Percentiles rank a stretch among this genome's conserved stretches.
Evolutionary conservation across 2,329 filamentous ascomycete species (phyloP).

Genomic region (Nemania sp.): DNA sequence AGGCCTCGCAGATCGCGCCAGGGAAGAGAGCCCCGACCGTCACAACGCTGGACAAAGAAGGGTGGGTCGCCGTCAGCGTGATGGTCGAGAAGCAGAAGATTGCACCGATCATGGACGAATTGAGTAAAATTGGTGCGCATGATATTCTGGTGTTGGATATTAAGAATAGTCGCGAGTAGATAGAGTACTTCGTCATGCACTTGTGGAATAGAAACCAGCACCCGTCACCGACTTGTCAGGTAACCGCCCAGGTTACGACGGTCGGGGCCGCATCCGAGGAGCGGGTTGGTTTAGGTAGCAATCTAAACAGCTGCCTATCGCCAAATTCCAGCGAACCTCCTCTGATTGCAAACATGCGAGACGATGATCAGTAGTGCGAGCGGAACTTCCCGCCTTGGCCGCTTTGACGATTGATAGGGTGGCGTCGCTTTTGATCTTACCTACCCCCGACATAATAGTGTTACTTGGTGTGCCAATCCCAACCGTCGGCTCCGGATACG

Average conservation of each 20-base stretch:
- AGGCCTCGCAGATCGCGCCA: constrained; percentile 79
- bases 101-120: constrained; percentile 83
- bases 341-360: neutral
- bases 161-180: constrained; percentile 62
- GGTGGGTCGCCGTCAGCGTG: constrained; percentile 90
- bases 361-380: neutral
- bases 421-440: too few relatives aligned
- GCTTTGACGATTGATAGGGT: too few relatives aligned
- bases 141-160: constrained; percentile 88
- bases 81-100: constrained; percentile 93
- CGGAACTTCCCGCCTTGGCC: too few relatives aligned
- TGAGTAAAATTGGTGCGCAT: constrained; percentile 75
- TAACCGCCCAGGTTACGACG: too few relatives aligned
- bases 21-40: constrained; percentile 93
- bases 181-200: neutral
- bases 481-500: too few relatives aligned
- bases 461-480: too few relatives aligned
- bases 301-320: too few relatives aligned
- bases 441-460: too few relatives aligned
- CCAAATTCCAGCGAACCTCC: too few relatives aligned
- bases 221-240: too few relatives aligned
- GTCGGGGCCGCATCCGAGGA: too few relatives aligned
- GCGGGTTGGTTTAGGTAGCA: too few relatives aligned
- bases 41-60: constrained; percentile 83
- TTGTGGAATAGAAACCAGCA: neutral